phyloP scores from a whole-genome alignment of 1,284 basidiomycete species.

The Trametes sp. region DNA sequence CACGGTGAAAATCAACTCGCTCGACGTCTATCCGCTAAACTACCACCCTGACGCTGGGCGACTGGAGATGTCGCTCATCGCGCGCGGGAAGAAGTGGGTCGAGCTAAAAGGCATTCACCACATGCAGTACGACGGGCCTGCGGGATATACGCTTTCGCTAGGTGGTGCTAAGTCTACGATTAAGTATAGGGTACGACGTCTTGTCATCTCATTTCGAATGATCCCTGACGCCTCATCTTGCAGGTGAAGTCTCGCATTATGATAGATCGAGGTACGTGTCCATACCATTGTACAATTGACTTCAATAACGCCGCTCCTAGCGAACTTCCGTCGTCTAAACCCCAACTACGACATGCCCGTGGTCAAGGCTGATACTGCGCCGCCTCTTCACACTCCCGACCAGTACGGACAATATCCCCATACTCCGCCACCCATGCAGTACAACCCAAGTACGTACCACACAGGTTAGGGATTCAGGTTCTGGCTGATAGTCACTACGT shows the following conservation, averaged over 20 bases:
- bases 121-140: constrained; percentile 55
- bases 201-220: too few relatives aligned
- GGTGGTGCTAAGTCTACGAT: neutral
- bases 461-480: neutral
- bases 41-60: constrained; percentile 52
- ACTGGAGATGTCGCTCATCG: constrained; percentile 47
- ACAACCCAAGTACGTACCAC: constrained; percentile 8
- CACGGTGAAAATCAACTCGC: constrained; percentile 52
- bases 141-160: neutral
- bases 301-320: neutral
- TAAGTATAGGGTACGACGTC: neutral
- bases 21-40: constrained; percentile 58
- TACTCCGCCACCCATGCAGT: neutral
- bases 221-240: neutral
- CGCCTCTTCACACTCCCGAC: neutral
- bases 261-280: constrained; percentile 5
- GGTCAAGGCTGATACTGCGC: neutral
- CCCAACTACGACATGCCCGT: neutral
- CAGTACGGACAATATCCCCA: constrained; percentile 11
- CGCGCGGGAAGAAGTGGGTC: constrained; percentile 61
- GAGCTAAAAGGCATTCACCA: constrained; percentile 58
- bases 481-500: neutral
- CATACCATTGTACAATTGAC: neutral
- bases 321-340: neutral
- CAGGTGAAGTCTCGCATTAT: constrained; percentile 7